A percentile compares a stretch with the other conserved stretches of the same genome.
Conservation (phyloP, 768 basidiomycete genomes). For the Tulasnella sp. region DNA sequence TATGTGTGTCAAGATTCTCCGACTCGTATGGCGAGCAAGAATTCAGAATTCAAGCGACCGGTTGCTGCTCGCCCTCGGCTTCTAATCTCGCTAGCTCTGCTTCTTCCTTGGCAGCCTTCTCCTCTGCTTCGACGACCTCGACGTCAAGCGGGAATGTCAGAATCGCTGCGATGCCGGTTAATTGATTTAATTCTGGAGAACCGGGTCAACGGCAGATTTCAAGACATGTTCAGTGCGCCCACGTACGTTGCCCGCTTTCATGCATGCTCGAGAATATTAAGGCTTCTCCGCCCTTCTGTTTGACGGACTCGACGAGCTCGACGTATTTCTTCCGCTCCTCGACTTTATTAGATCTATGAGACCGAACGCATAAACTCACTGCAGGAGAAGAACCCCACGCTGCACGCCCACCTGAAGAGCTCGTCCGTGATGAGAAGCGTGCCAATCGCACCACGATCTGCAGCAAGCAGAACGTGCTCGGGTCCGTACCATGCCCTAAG, state of each 20-base stretch:
- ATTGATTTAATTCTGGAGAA: slow-evolving; percentile 79
- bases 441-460: slow-evolving; percentile 89
- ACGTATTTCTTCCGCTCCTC: slow-evolving; percentile 78
- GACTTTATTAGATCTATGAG: slow-evolving; percentile 71
- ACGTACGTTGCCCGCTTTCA: slow-evolving; percentile 93
- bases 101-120: slow-evolving; percentile 42
- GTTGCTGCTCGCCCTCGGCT: background rate
- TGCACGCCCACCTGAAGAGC: slow-evolving; percentile 68
- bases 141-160: slow-evolving; percentile 93
- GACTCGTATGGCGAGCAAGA: background rate
- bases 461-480: slow-evolving; percentile 86
- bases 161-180: slow-evolving; percentile 94
- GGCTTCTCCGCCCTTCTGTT: slow-evolving; percentile 85
- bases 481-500: slow-evolving; percentile 99
- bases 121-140: slow-evolving; percentile 92
- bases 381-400: slow-evolving; percentile 17
- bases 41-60: background rate
- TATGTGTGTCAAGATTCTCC: background rate
- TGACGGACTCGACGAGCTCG: slow-evolving; percentile 79
- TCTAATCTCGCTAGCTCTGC: slow-evolving; percentile 22
- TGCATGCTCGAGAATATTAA: slow-evolving; percentile 99
- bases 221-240: background rate
- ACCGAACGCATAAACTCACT: background rate
- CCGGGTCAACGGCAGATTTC: slow-evolving; percentile 20
- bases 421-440: slow-evolving; percentile 93